Evolutionary conservation across 306 rosid species (phyloP).

Genomic region (Fagus crenata): DNA sequence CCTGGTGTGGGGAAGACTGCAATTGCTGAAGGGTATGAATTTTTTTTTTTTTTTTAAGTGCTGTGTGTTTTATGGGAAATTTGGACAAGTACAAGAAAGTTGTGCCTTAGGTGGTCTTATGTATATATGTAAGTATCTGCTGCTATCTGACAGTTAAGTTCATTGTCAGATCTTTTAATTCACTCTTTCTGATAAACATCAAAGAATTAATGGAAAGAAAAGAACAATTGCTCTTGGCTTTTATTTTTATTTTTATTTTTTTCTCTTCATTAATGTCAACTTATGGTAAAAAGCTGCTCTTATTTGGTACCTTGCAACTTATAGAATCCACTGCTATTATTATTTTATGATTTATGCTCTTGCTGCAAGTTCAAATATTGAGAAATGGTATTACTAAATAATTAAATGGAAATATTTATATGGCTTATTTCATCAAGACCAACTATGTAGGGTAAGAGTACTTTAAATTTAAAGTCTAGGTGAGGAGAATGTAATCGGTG

Average conservation of each 20-base stretch:
- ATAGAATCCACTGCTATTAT: too few species aligned
- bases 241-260: background rate
- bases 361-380: background rate
- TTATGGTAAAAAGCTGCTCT: too few species aligned
- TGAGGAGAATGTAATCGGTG: background rate
- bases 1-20: constrained; percentile 99
- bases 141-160: background rate
- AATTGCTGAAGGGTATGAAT: constrained; percentile 91
- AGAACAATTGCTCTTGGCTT: background rate
- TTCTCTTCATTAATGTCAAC: too few species aligned
- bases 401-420: too few species aligned
- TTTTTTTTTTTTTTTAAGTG: background rate
- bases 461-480: background rate
- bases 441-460: background rate
- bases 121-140: background rate
- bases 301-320: too few species aligned
- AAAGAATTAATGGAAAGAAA: background rate
- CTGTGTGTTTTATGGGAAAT: background rate
- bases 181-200: background rate
- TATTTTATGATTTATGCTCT: background rate
- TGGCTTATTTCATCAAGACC: background rate
- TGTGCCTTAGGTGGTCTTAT: background rate
- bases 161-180: background rate
- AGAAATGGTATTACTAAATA: too few species aligned
- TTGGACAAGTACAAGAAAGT: background rate